Base-by-base conservation (phyloP, 108 stramenopile species). In the Nitzschia sp. region DNA sequence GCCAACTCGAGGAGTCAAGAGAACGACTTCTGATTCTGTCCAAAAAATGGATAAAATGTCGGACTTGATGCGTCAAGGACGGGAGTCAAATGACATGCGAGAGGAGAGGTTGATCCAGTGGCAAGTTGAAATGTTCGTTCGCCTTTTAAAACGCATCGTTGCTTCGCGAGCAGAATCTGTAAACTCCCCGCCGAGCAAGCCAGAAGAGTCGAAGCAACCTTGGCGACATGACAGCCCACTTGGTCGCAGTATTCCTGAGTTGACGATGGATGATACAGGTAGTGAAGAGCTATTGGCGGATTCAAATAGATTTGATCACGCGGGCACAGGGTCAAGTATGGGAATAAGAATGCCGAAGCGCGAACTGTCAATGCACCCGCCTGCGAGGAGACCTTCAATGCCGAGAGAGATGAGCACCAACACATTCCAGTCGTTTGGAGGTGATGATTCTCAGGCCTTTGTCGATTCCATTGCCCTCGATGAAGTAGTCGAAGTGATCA, bases 101-200 rank as follows among this genome's bases (percentile, higher is more conserved):
- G 51, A 65, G 22, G 64, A 65, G 10, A 65, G 63, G 7, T 24
- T 72, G 63, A 44, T 74, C 41, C 65, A 74, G n/a, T 74, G 65
- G 57, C 71, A 67, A 21, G 9, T 46, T 7, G 68, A 69, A 51
- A 39, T 76, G 8, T 51, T 69, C n/a, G n/a, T 9, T 0, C 37
- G 70, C 2, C 46, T 61, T 38, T 37, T 69, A 43, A 57, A 65
- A 19, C 40, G 53, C 22, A 69, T 76, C 55, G 62, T 69, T 0
- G 61, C 59, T 7, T 7, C 51, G 1, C 38, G 65, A 19, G 58
- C 51, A 37, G 61, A 62, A 5, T 3, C 46, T 6, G 46, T 48
- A 1, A 5, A 2, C 3, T 34, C 29, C 5, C 29, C 29, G 5
- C 29, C 29, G 5, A 34, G 29, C 5, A 34, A 34, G 29, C 29